Conservation (phyloP, 2,329 filamentous ascomycete species). For the Apiospora kogelbergensis region DNA sequence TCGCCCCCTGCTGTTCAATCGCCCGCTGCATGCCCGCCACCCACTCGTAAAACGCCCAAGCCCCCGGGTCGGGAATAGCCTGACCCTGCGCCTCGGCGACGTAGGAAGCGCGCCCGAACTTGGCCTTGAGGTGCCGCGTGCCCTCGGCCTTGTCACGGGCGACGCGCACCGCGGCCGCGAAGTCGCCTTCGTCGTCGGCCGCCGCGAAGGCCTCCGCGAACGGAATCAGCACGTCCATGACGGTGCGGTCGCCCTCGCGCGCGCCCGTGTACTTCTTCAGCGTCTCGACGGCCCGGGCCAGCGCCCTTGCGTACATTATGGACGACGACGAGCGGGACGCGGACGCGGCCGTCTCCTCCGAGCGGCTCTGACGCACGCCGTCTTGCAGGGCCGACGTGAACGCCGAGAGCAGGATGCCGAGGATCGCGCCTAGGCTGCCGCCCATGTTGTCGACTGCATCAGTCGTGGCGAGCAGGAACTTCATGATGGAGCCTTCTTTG, state of each 20-base stretch:
- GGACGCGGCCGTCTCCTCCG: too few species aligned
- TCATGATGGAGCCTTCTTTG: slow-evolving; percentile 30
- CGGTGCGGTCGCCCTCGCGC: slow-evolving; percentile 26
- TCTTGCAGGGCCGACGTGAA: slow-evolving; percentile 21
- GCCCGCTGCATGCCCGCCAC: slow-evolving; percentile 16
- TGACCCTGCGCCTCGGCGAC: slow-evolving; percentile 28
- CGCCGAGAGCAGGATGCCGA: slow-evolving; percentile 30
- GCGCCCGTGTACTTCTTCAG: slow-evolving; percentile 28
- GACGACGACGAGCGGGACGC: slow-evolving; percentile 1
- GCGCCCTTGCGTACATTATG: slow-evolving; percentile 20
- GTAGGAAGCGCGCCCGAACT: slow-evolving; percentile 29
- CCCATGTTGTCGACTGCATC: slow-evolving; percentile 37
- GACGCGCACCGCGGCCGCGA: slow-evolving; percentile 38
- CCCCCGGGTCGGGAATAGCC: slow-evolving; percentile 30
- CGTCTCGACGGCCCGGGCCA: slow-evolving; percentile 21
- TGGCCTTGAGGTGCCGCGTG: slow-evolving; percentile 25
- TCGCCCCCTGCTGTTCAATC: not conserved
- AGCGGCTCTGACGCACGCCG: not conserved
- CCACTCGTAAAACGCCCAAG: slow-evolving; percentile 32
- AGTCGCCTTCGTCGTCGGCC: slow-evolving; percentile 15
- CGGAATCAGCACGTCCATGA: slow-evolving; percentile 24
- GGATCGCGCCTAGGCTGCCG: slow-evolving; percentile 35
- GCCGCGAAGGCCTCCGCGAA: slow-evolving; percentile 20
- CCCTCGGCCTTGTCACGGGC: slow-evolving; percentile 30
- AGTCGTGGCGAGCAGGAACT: slow-evolving; percentile 28